These are phyloP conservation scores for Ceraceosorus bombacis DNA, from an alignment of 1,284 basidiomycete species.

Conservation along the genomic window DNA sequence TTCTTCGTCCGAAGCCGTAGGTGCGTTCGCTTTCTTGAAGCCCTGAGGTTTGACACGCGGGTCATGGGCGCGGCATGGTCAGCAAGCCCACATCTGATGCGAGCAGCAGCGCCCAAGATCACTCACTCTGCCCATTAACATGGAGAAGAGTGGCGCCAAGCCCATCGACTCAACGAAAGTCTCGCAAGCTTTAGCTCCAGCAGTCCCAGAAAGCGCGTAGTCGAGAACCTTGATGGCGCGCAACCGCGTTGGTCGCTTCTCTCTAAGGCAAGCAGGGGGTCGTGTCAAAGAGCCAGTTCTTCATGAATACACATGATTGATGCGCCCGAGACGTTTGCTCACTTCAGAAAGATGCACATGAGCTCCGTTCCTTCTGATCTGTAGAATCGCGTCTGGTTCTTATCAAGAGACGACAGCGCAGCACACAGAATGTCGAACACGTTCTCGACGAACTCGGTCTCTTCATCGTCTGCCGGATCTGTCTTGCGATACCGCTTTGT, in stretches of 20 bases:
- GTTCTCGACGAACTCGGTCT: constrained; percentile 96
- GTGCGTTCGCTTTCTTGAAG: constrained; percentile 4
- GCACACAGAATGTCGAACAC: constrained; percentile 83
- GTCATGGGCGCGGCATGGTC: background rate
- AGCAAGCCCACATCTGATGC: background rate
- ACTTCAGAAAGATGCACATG: constrained; percentile 80
- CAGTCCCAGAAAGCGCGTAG: constrained; percentile 81
- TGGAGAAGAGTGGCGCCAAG: constrained; percentile 76
- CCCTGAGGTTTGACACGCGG: constrained; percentile 5
- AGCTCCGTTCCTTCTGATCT: constrained; percentile 90
- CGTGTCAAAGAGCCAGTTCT: background rate
- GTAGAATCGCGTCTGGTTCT: constrained; percentile 74
- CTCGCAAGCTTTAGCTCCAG: constrained; percentile 59
- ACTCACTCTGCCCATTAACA: constrained; percentile 60
- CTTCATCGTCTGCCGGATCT: constrained; percentile 76
- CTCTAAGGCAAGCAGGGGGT: constrained; percentile 53
- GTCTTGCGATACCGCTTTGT: constrained; percentile 60
- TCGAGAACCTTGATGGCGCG: constrained; percentile 65
- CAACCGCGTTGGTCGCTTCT: constrained; percentile 65
- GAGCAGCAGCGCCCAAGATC: background rate
- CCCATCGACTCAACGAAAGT: constrained; percentile 80
- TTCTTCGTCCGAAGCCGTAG: constrained; percentile 59
- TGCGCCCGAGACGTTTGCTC: background rate
- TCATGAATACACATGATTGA: background rate
- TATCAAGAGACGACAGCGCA: constrained; percentile 55